phyloP scores from a whole-genome alignment of 176 grass and related monocot species.

The Oryza glaberrima region DNA sequence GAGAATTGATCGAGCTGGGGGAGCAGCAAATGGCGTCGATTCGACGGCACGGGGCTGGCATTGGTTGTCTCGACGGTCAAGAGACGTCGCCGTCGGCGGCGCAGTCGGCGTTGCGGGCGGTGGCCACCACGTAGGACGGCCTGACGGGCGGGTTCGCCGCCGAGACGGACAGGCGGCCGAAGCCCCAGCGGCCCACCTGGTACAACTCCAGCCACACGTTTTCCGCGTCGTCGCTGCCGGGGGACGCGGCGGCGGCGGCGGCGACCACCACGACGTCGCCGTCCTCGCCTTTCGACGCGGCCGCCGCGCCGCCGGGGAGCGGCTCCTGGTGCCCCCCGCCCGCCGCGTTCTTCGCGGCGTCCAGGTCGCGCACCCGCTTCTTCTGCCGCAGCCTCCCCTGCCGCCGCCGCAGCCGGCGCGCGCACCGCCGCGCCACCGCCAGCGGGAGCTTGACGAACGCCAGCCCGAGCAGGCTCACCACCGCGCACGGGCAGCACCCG shows the following conservation, averaged over 20 bases:
- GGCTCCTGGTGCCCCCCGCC: not conserved
- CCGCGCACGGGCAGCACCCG: conserved; percentile 81
- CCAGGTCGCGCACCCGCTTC: conserved; percentile 56
- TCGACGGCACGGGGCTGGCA: not conserved
- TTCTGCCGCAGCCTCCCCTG: conserved; percentile 40
- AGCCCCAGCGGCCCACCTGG: conserved; percentile 80
- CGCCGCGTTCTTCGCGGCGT: conserved; percentile 9
- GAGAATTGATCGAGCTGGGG: no score
- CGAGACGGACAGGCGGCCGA: conserved; percentile 91
- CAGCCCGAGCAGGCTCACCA: conserved; percentile 71
- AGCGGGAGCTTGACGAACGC: conserved; percentile 68
- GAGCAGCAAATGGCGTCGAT: not conserved
- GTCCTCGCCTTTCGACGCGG: not conserved
- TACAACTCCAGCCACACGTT: conserved; percentile 78
- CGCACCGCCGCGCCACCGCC: conserved; percentile 55
- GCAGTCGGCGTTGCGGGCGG: conserved; percentile 21
- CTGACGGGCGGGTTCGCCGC: conserved; percentile 20
- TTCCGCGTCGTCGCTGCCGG: conserved; percentile 35
- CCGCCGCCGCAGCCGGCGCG: conserved; percentile 42
- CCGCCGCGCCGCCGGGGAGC: not conserved
- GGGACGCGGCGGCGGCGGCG: not conserved
- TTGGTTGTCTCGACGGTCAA: not conserved
- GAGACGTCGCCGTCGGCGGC: conserved; percentile 34
- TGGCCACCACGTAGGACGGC: not conserved
- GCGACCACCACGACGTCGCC: not conserved